These are phyloP conservation scores for Pseudogymnoascus sp. DNA, from an alignment of 2,329 filamentous ascomycete species.

Conservation along the genomic window DNA sequence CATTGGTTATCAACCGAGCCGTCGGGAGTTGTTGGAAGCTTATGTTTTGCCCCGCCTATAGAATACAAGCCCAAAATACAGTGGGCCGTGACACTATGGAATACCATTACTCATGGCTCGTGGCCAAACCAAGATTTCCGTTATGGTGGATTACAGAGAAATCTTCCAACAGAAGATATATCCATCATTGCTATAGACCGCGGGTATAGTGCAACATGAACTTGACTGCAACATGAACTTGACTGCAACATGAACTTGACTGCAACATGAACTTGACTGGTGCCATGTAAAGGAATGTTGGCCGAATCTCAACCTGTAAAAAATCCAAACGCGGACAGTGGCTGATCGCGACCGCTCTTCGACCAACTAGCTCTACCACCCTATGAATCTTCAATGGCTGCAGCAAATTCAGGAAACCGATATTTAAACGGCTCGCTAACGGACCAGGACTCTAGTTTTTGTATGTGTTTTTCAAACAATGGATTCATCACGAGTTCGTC, in stretches of 20 bases:
- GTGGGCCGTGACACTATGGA: background rate
- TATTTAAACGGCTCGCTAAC: conserved; percentile 5
- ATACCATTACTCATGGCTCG: background rate
- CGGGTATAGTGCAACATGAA: background rate
- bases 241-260: too few species aligned
- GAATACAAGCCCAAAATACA: background rate
- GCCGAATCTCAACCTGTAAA: background rate
- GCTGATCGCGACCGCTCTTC: background rate
- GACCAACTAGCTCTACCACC: background rate
- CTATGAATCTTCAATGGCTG: conserved; percentile 4
- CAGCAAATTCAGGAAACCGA: conserved; percentile 9
- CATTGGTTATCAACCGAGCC: background rate
- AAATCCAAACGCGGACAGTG: background rate
- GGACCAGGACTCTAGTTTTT: conserved; percentile 8
- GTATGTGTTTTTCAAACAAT: conserved; percentile 6
- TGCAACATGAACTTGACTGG: background rate
- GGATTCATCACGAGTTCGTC: conserved; percentile 6
- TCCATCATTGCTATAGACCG: background rate
- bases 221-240: too few species aligned
- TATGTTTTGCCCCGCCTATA: background rate
- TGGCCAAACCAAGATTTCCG: background rate
- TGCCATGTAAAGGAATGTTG: background rate
- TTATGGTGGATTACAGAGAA: background rate
- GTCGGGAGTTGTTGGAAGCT: background rate
- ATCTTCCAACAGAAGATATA: background rate